Percentiles rank a stretch among this genome's conserved stretches.
phyloP scores from a whole-genome alignment of 129 eudicot species.

The Chrysanthemum seticuspe region DNA sequence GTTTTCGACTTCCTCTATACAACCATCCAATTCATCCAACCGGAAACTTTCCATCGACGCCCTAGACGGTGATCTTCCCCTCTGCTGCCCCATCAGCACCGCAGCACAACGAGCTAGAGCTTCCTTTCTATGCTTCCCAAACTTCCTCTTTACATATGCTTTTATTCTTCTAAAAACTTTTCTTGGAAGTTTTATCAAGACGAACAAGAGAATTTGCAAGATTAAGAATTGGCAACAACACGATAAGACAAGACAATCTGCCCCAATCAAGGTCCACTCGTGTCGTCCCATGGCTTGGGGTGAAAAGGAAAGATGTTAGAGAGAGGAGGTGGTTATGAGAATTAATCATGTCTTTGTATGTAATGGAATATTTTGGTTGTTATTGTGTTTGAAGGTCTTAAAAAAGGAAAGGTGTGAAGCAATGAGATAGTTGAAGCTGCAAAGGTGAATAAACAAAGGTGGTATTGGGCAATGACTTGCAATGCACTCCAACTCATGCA shows the following conservation, averaged over 20 bases:
- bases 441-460: constrained; percentile 32
- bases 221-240: constrained; percentile 93
- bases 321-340: constrained; percentile 16
- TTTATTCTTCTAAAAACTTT: constrained; percentile 44
- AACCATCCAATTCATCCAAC: constrained; percentile 30
- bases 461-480: constrained; percentile 45
- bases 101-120: constrained; percentile 21
- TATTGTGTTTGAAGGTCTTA: constrained; percentile 41
- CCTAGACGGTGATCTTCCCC: constrained; percentile 16
- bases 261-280: constrained; percentile 57
- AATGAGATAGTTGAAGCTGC: constrained; percentile 37
- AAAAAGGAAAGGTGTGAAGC: constrained; percentile 68
- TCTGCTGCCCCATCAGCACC: constrained; percentile 29
- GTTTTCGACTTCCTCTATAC: constrained; percentile 73
- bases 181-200: constrained; percentile 62
- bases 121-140: constrained; percentile 35
- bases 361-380: constrained; percentile 36
- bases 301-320: constrained; percentile 6
- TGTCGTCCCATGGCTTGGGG: constrained; percentile 32
- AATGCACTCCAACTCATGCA: constrained; percentile 25
- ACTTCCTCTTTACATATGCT: constrained; percentile 48
- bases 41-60: constrained; percentile 26
- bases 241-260: constrained; percentile 81
- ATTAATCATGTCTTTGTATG: constrained; percentile 42
- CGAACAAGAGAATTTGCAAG: constrained; percentile 52